Base-by-base conservation (phyloP, 257 asterid genomes). In the Ehretia macrophylla region DNA sequence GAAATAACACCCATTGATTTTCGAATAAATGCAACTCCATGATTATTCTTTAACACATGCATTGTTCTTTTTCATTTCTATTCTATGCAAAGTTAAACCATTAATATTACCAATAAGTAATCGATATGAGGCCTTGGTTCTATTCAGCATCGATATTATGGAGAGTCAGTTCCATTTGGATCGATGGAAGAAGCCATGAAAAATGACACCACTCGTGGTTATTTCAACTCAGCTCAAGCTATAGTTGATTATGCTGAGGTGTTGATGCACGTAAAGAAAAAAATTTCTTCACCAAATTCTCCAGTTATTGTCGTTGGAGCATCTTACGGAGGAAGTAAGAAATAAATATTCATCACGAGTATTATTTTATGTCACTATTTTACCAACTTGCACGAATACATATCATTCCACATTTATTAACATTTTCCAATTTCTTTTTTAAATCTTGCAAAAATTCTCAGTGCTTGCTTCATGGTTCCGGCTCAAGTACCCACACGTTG, bases 401-500 rank as follows among this genome's bases (percentile, higher is more conserved):
- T n/a, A n/a, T n/a, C n/a, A n/a, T n/a, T n/a, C n/a, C n/a, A n/a
- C n/a, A n/a, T n/a, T n/a, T n/a, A n/a, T n/a, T n/a, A n/a, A n/a
- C n/a, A n/a, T n/a, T n/a, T n/a, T n/a, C n/a, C n/a, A n/a, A n/a
- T n/a, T n/a, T n/a, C n/a, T n/a, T n/a, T n/a, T n/a, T 27, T 27
- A 27, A 42, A 42, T 42, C 16, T 42, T 42, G 47, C 12, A 42
- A 1, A 42, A 42, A 42, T 17, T 38, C 62, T 52, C 74, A 88
- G 97, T 79, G 95, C 56, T 86, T 8, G 95, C 97, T 44, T 64
- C 94, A 12, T 89, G 97, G 97, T 83, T 89, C 62, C 51, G 97
- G 60, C 86, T 89, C 12, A 89, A 89, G 32, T 89, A 89, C 71
- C 95, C 97, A 42, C 95, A 89, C 68, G 66, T 89, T 16, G 87